These are phyloP conservation scores for Nasturtium officinale DNA, from an alignment of 345 rosid species.

Conservation along the genomic window DNA sequence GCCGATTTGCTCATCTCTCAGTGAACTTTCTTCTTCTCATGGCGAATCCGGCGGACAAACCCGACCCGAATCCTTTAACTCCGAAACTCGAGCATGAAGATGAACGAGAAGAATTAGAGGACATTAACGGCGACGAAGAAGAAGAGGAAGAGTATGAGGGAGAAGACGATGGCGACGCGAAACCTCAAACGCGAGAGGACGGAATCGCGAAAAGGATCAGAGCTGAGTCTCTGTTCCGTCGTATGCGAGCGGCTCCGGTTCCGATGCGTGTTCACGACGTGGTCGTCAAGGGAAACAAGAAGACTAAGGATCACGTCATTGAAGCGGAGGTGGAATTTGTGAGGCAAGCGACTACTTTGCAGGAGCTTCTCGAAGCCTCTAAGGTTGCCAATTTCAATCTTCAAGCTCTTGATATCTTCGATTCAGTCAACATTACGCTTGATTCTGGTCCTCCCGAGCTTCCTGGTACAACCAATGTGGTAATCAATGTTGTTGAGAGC, in stretches of 20 bases:
- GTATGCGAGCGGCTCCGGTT: constrained; percentile 53
- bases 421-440: constrained; percentile 73
- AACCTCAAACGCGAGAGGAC: constrained; percentile 39
- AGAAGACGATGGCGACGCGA: constrained; percentile 44
- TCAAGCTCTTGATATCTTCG: constrained; percentile 71
- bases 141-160: constrained; percentile 46
- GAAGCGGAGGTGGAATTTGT: constrained; percentile 66
- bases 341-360: constrained; percentile 64
- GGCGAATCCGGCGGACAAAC: constrained; percentile 45
- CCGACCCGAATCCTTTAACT: constrained; percentile 31
- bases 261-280: constrained; percentile 88
- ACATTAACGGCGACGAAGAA: constrained; percentile 33
- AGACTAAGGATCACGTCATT: constrained; percentile 75
- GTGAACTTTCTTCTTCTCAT: constrained; percentile 28
- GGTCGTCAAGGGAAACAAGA: constrained; percentile 72
- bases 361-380: constrained; percentile 72
- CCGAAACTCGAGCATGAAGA: constrained; percentile 19
- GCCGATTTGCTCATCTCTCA: constrained; percentile 31
- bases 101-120: constrained; percentile 32
- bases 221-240: constrained; percentile 54
- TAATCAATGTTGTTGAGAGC: constrained; percentile 72
- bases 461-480: constrained; percentile 81
- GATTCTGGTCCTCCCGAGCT: constrained; percentile 91
- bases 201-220: constrained; percentile 40
- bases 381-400: constrained; percentile 60